Base-by-base conservation (phyloP, 768 basidiomycete species). In the Hygrocybe punicea region DNA sequence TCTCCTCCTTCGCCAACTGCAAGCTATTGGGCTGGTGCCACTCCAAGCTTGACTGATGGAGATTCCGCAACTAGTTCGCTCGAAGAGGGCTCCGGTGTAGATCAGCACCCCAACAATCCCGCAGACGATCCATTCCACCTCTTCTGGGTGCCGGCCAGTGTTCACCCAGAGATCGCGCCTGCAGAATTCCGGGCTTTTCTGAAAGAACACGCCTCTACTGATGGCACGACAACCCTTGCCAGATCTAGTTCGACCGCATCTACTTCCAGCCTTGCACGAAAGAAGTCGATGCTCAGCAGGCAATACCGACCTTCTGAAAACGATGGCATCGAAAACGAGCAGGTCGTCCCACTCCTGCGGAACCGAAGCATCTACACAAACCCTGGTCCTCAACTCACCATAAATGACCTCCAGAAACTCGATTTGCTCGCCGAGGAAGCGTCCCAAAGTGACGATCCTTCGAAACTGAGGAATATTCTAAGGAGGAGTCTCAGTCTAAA, bases 141-240 rank as follows among this genome's bases (percentile, higher is more conserved):
- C 61, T 98, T 98, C 80, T 99, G 97, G 97, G 93, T 99, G 25
- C 97, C 97, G 53, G 97, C 97, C 14, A 84, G 88, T 57, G 78
- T 98, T 35, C 97, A 98, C 69, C 97, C 97, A 29, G 97, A 99
- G 77, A 91, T 99, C 66, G 96, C 95, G 0, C 97, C 97, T 21
- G 89, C 86, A 47, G 94, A 98, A 71, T 99, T 99, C 72, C 84
- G 92, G 51, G 89, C 86, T 10, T 98, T 99, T 69, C 84, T 99
- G 63, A 91, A 94, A 70, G 91, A 96, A 64, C 97, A 98, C 74
- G 82, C 93, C 10, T 83, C 82, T 36, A 71, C 78, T 24, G 85
- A 84, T 59, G 82, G 76, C 60, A 68, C 68, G n/a, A 58, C 62
- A 23, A 56, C 63, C 3, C 63, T 78, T 6, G 67, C 62, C 35